Evolutionary conservation across 2,329 filamentous ascomycete genomes (phyloP), one percentile per base, ranked within the genome.

Genomic region (Fusarium proliferatum): DNA sequence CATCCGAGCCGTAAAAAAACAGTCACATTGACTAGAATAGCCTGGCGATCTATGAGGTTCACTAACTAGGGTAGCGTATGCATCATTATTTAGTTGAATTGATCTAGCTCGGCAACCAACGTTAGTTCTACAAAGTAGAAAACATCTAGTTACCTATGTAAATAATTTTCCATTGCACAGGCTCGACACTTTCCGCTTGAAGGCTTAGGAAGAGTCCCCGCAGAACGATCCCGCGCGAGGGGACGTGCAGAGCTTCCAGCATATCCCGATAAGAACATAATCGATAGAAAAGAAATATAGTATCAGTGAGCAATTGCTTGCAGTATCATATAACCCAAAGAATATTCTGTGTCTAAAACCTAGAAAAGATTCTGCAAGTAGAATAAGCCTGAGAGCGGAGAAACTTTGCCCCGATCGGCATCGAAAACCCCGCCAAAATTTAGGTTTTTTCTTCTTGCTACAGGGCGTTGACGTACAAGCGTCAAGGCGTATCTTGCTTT

Each of bases 401-500:
- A 55, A 77, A 76, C 48, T 45, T 77, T 55, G 30, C 23, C 23
- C 23, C 23, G 23, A 23, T 23, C 23, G 23, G 23, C 23, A 23
- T 23, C 23, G 23, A 23, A 23, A 23, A 23, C 23, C 28, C 28
- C 28, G 28, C 28, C 28, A 30, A 30, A 30, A 30, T 2, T 30
- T 30, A 23, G 23, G 23, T 10, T 30, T 33, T 77, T 61, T 69
- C 61, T 71, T 72, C 65, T 61, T 64, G 65, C 62, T 63, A 66
- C 57, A 67, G 70, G 61, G 67, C 49, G 57, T 67, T 42, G 64
- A 63, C 64, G 69, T 74, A 58, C 45, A 73, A 63, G 64, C 70
- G 70, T 73, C 76, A 77, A 76, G 68, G 76, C 76, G 71, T 69
- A 77, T 64, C 60, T 66, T 76, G 76, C 74, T 76, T 73, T 76